Conservation (phyloP, 495 filamentous ascomycete species). For the Penicillium paradoxum region DNA sequence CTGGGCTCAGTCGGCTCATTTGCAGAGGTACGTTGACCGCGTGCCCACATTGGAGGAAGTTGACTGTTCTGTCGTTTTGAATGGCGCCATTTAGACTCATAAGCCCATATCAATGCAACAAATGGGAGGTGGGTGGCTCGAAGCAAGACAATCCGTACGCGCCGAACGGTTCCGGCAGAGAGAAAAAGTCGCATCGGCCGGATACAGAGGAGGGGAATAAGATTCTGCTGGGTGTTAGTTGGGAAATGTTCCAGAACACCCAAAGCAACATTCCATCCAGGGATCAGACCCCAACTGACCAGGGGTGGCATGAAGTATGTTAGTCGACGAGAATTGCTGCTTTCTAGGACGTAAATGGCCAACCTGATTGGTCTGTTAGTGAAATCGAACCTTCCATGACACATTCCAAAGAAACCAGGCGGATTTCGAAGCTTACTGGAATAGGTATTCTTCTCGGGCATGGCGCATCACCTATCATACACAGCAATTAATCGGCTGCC, state of each 20-base stretch:
- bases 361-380: conserved; percentile 28
- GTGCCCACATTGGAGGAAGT: conserved; percentile 19
- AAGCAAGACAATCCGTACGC: conserved; percentile 69
- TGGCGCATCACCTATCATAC: conserved; percentile 52
- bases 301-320: conserved; percentile 72
- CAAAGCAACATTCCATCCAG: conserved; percentile 1
- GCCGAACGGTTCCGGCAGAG: conserved; percentile 64
- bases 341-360: conserved; percentile 70
- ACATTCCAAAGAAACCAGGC: conserved; percentile 6
- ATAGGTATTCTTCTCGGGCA: conserved; percentile 76
- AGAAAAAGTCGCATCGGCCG: conserved; percentile 77
- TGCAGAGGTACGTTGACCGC: conserved; percentile 21
- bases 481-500: conserved; percentile 1
- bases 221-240: conserved; percentile 54
- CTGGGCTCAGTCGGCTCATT: conserved; percentile 27
- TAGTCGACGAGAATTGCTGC: conserved; percentile 68
- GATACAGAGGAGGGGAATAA: conserved; percentile 76
- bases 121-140: conserved; percentile 65
- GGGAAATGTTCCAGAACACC: conserved; percentile 14
- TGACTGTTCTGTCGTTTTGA: conserved; percentile 24
- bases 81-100: conserved; percentile 44
- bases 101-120: conserved; percentile 57
- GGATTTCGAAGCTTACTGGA: conserved; percentile 52
- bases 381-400: neutral
- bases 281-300: conserved; percentile 35